Evolutionary conservation across 305 asterid species (phyloP).

Genomic region (Fraxinus albicans): DNA sequence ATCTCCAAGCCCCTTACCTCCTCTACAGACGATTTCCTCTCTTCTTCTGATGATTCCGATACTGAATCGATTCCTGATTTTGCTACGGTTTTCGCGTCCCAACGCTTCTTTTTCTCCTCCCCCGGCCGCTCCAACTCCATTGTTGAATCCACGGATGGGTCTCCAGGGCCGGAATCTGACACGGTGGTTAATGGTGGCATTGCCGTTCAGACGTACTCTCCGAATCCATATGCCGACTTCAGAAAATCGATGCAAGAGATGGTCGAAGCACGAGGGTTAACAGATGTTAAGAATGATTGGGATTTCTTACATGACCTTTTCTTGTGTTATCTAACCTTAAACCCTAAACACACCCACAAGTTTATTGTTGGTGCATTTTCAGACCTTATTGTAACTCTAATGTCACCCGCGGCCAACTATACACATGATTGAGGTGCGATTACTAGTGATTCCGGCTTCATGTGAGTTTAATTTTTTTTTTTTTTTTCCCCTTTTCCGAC

Average conservation of each 20-base stretch:
- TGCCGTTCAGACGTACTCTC: conserved; percentile 58
- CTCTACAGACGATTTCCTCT: neutral
- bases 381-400: conserved; percentile 57
- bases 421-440: neutral
- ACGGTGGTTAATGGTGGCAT: conserved; percentile 49
- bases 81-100: conserved; percentile 63
- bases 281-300: conserved; percentile 43
- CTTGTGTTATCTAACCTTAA: conserved; percentile 55
- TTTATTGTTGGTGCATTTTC: conserved; percentile 62
- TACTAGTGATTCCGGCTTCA: neutral
- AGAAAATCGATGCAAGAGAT: conserved; percentile 71
- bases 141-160: conserved; percentile 28
- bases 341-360: conserved; percentile 68
- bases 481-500: neutral
- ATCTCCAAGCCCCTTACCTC: neutral
- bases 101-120: conserved; percentile 71
- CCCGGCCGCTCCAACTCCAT: conserved; percentile 80
- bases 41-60: conserved; percentile 29
- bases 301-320: conserved; percentile 67
- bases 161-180: neutral
- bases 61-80: conserved; percentile 47
- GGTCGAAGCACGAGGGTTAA: conserved; percentile 54
- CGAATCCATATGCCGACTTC: conserved; percentile 70
- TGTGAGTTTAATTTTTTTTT: neutral
- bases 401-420: conserved; percentile 21